These are phyloP conservation scores for Fusarium haematococcum DNA, from an alignment of 2,329 filamentous ascomycete genomes.

Conservation along the genomic window DNA sequence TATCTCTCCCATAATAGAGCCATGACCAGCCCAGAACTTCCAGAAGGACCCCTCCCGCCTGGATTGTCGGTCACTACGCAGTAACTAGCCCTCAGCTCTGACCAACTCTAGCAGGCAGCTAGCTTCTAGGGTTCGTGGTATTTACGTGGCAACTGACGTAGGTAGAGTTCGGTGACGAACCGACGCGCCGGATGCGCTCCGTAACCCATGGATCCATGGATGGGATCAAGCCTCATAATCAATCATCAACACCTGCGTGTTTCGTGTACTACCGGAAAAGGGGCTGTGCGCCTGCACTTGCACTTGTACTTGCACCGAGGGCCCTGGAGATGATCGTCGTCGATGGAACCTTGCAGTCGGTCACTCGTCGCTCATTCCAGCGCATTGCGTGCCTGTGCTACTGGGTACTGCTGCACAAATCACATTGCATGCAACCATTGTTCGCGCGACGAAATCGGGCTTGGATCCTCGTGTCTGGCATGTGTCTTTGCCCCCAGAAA, in stretches of 20 bases:
- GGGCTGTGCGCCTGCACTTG: conserved; percentile 26
- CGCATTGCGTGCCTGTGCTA: conserved; percentile 13
- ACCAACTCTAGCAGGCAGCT: conserved; percentile 22
- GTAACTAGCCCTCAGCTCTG: conserved; percentile 21
- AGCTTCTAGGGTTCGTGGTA: neutral
- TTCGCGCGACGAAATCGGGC: conserved; percentile 16
- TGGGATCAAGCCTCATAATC: conserved; percentile 30
- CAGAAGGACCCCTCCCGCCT: conserved; percentile 21
- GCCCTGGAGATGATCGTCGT: conserved; percentile 26
- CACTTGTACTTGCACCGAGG: conserved; percentile 1
- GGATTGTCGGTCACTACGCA: neutral
- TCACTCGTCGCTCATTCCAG: conserved; percentile 31
- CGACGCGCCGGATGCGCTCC: conserved; percentile 10
- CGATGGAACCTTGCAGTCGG: conserved; percentile 19
- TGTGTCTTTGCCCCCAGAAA: conserved; percentile 26
- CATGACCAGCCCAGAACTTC: conserved; percentile 18
- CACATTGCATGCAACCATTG: conserved; percentile 4
- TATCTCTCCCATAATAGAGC: neutral
- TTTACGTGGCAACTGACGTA: conserved; percentile 30
- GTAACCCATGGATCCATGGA: neutral
- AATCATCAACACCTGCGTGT: conserved; percentile 27
- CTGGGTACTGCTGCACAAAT: conserved; percentile 29
- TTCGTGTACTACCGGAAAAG: conserved; percentile 36
- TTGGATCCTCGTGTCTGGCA: conserved; percentile 24
- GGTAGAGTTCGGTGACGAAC: conserved; percentile 32